These are phyloP conservation scores for Haberlea rhodopensis DNA, from an alignment of 257 asterid genomes.

Conservation along the genomic window DNA sequence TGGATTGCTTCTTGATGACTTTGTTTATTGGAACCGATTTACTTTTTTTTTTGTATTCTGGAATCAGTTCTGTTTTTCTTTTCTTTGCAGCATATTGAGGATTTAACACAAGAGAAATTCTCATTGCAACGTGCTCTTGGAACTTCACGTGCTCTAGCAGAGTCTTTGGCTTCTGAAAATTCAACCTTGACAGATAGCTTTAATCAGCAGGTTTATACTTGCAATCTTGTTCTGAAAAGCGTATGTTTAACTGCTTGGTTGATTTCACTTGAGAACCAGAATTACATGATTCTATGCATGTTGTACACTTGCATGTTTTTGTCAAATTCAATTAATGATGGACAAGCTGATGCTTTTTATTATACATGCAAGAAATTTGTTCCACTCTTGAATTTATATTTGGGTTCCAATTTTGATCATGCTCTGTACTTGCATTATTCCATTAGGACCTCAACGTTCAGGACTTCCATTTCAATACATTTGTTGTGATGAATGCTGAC, in stretches of 20 bases:
- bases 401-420: no score
- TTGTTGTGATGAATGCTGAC: background rate
- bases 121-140: slow-evolving; percentile 95
- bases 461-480: background rate
- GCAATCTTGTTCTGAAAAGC: slow-evolving; percentile 12
- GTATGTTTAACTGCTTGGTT: slow-evolving; percentile 10
- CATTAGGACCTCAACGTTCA: no score
- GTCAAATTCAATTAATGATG: no score
- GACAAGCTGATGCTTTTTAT: no score
- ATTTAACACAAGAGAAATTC: slow-evolving; percentile 92
- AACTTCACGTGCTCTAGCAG: slow-evolving; percentile 81
- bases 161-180: slow-evolving; percentile 95
- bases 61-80: slow-evolving; percentile 1
- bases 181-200: slow-evolving; percentile 83
- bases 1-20: slow-evolving; percentile 7
- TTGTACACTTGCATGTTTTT: background rate
- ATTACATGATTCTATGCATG: slow-evolving; percentile 10
- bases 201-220: slow-evolving; percentile 74
- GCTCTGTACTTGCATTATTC: no score
- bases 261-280: slow-evolving; percentile 11
- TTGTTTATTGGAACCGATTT: slow-evolving; percentile 4
- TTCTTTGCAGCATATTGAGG: slow-evolving; percentile 83
- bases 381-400: no score
- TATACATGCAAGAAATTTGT: no score
- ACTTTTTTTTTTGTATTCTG: background rate